These are phyloP conservation scores for Dendrobium chrysotoxum DNA, from an alignment of 106 monocot genomes.

Conservation along the genomic window DNA sequence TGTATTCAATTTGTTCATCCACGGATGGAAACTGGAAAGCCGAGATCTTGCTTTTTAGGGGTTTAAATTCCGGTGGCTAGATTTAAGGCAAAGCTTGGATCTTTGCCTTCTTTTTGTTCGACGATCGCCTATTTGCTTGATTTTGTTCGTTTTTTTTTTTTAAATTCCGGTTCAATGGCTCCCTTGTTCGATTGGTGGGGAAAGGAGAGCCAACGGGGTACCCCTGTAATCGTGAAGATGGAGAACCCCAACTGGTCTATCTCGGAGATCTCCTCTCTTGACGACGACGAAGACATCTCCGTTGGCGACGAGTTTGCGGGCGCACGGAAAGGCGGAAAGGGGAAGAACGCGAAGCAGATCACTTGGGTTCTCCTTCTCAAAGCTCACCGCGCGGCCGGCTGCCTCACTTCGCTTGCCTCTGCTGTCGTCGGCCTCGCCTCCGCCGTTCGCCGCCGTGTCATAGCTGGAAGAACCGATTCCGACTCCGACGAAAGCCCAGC, in stretches of 20 bases:
- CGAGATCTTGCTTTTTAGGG: not conserved
- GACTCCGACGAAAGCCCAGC: slow-evolving; percentile 27
- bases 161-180: slow-evolving; percentile 25
- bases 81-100: slow-evolving; percentile 3
- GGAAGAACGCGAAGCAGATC: slow-evolving; percentile 65
- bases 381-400: slow-evolving; percentile 81
- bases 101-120: not conserved
- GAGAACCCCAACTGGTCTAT: slow-evolving; percentile 21
- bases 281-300: slow-evolving; percentile 8
- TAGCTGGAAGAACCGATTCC: slow-evolving; percentile 61
- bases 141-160: too few species aligned
- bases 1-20: not conserved
- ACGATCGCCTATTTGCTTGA: too few species aligned
- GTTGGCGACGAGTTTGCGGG: slow-evolving; percentile 3
- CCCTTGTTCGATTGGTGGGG: slow-evolving; percentile 57
- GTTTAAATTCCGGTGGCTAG: not conserved
- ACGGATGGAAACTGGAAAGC: not conserved
- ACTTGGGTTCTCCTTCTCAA: slow-evolving; percentile 45
- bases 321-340: slow-evolving; percentile 35
- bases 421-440: slow-evolving; percentile 36
- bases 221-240: slow-evolving; percentile 73
- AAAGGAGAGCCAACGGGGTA: slow-evolving; percentile 36
- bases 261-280: slow-evolving; percentile 27
- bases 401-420: slow-evolving; percentile 56
- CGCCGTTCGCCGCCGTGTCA: slow-evolving; percentile 59